Evolutionary conservation across 2,329 filamentous ascomycete genomes (phyloP), one percentile per base, ranked within the genome.

Genomic region (Ceratocystis harringtonii): DNA sequence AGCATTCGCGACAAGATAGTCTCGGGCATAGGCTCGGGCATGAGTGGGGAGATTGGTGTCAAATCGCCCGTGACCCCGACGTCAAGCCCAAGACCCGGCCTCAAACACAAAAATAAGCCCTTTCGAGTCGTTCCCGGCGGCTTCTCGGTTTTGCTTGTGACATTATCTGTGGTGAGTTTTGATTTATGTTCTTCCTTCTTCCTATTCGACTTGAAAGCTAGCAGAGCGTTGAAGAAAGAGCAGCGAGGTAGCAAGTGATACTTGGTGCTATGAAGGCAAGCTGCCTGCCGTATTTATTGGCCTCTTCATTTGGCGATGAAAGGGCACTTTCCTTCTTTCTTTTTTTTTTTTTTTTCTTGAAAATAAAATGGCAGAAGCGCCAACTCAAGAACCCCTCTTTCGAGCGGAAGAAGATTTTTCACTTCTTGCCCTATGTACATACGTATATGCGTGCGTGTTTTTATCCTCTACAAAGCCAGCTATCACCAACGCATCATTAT

Each of bases 91-190:
- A 30, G 22, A 55, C 19, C 22, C 50, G 50, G 50, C 50, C 50
- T 55, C 25, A 55, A 55, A 55, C 12, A 22, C 12, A 28, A 28
- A 22, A 25, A 25, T 15, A 55, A 15, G 3, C 19, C 45, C 8
- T 41, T 41, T 15, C 45, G 0, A 48, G 45, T n/a, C 7, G 22
- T 8, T 30, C 32, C 41, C 63, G 63, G 63, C 52, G 22, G 44
- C 52, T 65, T 65, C 17, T 65, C 52, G 63, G 36, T 60, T 61
- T 28, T 65, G 60, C 22, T 68, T 30, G 15, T 61, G 43, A 15
- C 25, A 50, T 30, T 55, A 36, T 48, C 66, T 48, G 50, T 65
- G 62, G 66, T 68, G 66, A 63, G 66, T 66, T 4, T 41, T 41
- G 10, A 41, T 41, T 41, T 2, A 41, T 41, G 3, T 4, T 5